phyloP scores from a whole-genome alignment of 2,329 filamentous ascomycete species.

The Huntiella savannae region DNA sequence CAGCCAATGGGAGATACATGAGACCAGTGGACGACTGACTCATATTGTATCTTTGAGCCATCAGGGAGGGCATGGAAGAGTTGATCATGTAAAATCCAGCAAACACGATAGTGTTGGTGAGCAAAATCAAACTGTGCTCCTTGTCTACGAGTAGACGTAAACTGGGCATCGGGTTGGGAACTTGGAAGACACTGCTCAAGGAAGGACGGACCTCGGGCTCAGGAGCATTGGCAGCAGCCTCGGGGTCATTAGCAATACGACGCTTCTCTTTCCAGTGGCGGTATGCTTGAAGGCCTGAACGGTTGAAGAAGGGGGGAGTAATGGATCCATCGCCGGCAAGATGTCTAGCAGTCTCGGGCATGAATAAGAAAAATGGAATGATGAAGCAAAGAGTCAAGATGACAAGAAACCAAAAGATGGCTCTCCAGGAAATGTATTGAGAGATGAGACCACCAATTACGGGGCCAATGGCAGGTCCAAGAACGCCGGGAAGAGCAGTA shows the following conservation, averaged over 20 bases:
- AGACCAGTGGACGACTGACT: constrained; percentile 35
- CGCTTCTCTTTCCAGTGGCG: not conserved
- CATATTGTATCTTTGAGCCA: constrained; percentile 36
- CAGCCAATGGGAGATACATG: constrained; percentile 32
- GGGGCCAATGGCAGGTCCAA: constrained; percentile 32
- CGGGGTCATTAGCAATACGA: not conserved
- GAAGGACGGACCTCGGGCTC: not conserved
- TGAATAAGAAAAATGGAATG: constrained; percentile 25
- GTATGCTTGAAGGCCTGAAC: constrained; percentile 17
- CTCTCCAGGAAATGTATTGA: constrained; percentile 37
- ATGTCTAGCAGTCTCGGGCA: constrained; percentile 32
- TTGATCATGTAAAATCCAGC: constrained; percentile 30
- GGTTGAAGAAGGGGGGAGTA: constrained; percentile 21
- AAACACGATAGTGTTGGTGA: constrained; percentile 26
- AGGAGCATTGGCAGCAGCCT: not conserved
- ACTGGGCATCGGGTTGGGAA: constrained; percentile 23
- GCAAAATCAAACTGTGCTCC: constrained; percentile 26
- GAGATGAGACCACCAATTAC: constrained; percentile 39
- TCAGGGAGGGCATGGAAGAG: constrained; percentile 25
- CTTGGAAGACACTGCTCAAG: not conserved
- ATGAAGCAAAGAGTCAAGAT: constrained; percentile 26
- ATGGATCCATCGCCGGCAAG: constrained; percentile 35
- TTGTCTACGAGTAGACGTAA: constrained; percentile 23
- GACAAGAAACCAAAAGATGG: constrained; percentile 43
- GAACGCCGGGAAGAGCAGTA: constrained; percentile 27